Evolutionary conservation across 2,329 filamentous ascomycete genomes (phyloP), one percentile per base, ranked within the genome.

Genomic region (Alternaria sp.): DNA sequence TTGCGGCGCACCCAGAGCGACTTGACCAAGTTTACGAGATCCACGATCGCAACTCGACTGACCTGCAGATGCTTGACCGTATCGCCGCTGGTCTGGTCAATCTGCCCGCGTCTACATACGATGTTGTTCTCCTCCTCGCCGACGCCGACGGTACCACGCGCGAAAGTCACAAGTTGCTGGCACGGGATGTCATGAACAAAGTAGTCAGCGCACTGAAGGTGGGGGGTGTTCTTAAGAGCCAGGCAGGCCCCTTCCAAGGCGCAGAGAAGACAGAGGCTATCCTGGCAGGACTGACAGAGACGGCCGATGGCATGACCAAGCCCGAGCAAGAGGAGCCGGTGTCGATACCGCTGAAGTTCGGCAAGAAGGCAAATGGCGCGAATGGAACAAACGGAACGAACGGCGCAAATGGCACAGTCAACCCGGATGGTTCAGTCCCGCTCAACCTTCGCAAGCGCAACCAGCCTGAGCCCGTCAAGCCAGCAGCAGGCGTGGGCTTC

Each of bases 41-140:
- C 61, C 89, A 93, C 83, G 89, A 96, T 79, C 90, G 93, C 76
- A 83, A 86, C 67, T 84, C 87, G 49, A 95, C 93, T 66, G 96
- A 99, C 77, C 86, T 99, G 57, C 96, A 98, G 81, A 99, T 99
- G 96, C 91, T 99, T 65, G 96, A 99, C 83, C 93, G 96, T 55
- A 87, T 99, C 44, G 89, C 92, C 2, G 88, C 92, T 36, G 93
- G 93, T 65, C 85, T 97, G 40, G 92, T 96, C 61, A 84, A 89
- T 8, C 89, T 99, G 0, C 91, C 94, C 1, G 72, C 87, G 57
- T 83, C 88, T 52, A 91, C 92, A 58, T 99, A 99, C 84, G 92
- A 96, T 78, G 82, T 91, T 46, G 87, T 98, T 46, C 87, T 97
- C 51, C 86, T 99, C 57, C 89, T 98, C 66, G 91, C 92, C 67